Conservation (phyloP, 345 rosid species). For the Lumnitzera littorea region DNA sequence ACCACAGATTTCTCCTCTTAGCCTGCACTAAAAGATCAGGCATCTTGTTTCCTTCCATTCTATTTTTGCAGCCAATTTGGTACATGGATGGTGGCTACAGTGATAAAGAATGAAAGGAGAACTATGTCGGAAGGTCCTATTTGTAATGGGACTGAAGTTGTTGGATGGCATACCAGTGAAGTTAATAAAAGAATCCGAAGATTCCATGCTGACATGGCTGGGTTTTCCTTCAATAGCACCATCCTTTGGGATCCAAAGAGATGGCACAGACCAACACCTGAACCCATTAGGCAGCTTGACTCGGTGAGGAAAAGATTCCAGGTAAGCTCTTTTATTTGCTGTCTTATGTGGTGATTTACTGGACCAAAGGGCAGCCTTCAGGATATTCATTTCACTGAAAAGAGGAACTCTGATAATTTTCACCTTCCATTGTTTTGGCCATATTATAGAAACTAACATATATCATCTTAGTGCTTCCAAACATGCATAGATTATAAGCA, state of each 20-base stretch:
- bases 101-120: constrained; percentile 20
- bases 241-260: constrained; percentile 57
- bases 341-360: constrained; percentile 3
- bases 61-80: constrained; percentile 38
- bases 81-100: constrained; percentile 52
- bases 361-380: neutral
- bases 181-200: constrained; percentile 27
- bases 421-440: too few relatives aligned
- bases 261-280: constrained; percentile 52
- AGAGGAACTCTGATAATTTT: too few relatives aligned
- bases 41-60: neutral
- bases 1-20: neutral
- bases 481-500: too few relatives aligned
- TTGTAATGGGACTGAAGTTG: constrained; percentile 48
- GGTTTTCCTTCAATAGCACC: constrained; percentile 67
- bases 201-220: constrained; percentile 49
- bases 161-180: constrained; percentile 51
- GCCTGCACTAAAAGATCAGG: neutral
- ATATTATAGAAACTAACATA: too few relatives aligned
- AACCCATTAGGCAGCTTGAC: constrained; percentile 48
- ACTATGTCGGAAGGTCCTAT: constrained; percentile 40
- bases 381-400: too few relatives aligned
- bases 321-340: constrained; percentile 23
- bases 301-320: constrained; percentile 32
- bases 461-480: too few relatives aligned